Percentiles rank a stretch among this genome's conserved stretches.
Evolutionary conservation across 140 eudicot genomes (phyloP).

Genomic region (Flaveria floridana): DNA sequence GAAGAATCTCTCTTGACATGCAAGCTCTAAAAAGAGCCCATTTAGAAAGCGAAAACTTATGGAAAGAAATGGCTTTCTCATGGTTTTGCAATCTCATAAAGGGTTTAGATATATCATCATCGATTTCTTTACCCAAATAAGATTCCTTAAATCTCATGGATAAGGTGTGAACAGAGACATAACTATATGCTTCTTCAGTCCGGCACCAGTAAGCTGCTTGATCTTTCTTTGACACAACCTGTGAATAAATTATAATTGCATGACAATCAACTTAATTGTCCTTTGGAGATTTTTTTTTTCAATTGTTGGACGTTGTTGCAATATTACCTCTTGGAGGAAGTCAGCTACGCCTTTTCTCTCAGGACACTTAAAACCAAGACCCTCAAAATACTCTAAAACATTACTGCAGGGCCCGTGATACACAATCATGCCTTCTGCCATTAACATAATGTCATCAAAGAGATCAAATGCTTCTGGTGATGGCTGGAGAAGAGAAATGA

Average conservation of each 20-base stretch:
- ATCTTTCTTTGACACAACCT: slow-evolving; percentile 64
- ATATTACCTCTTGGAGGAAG: slow-evolving; percentile 66
- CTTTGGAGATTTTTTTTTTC: background rate
- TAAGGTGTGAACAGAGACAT: slow-evolving; percentile 36
- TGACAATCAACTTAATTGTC: slow-evolving; percentile 28
- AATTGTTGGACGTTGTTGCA: background rate
- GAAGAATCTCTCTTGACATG: slow-evolving; percentile 53
- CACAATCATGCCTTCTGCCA: slow-evolving; percentile 67
- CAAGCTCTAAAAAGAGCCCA: slow-evolving; percentile 57
- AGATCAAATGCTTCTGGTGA: slow-evolving; percentile 68
- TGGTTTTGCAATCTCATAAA: slow-evolving; percentile 30
- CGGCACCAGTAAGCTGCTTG: slow-evolving; percentile 51
- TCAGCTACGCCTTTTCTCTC: slow-evolving; percentile 75
- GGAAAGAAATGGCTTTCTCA: slow-evolving; percentile 41
- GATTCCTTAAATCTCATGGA: slow-evolving; percentile 49
- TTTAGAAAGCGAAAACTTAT: slow-evolving; percentile 44
- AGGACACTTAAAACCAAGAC: slow-evolving; percentile 61
- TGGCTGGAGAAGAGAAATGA: slow-evolving; percentile 68
- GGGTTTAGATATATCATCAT: slow-evolving; percentile 37
- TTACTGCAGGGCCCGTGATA: slow-evolving; percentile 61
- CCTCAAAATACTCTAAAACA: slow-evolving; percentile 54
- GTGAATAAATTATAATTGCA: slow-evolving; percentile 9
- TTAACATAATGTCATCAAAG: slow-evolving; percentile 61
- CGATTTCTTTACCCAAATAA: slow-evolving; percentile 38
- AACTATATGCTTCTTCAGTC: slow-evolving; percentile 35